phyloP scores from a whole-genome alignment of 108 stramenopile genomes.

The Licmophora abbreviata region DNA sequence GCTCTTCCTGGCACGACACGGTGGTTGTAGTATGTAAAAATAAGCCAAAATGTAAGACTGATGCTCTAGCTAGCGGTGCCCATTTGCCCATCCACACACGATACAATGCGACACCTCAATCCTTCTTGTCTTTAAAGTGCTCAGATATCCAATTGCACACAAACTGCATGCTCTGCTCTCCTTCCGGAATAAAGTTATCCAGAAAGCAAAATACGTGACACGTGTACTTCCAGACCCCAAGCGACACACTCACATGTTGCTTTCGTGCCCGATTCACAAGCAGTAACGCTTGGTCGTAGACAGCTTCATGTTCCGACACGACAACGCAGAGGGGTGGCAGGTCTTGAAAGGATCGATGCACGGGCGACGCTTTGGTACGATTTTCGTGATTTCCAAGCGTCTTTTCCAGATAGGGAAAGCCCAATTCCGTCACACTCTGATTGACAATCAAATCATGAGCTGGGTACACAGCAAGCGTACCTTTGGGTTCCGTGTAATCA shows the following conservation, averaged over 20 bases:
- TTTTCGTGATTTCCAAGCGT: slow-evolving; percentile 6
- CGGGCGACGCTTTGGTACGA: slow-evolving; percentile 48
- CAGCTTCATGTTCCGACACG: slow-evolving; percentile 68
- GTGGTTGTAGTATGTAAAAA: no score
- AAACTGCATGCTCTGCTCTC: slow-evolving; percentile 50
- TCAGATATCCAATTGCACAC: slow-evolving; percentile 48
- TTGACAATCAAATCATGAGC: slow-evolving; percentile 75
- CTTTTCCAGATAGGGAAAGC: slow-evolving; percentile 27
- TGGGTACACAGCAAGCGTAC: slow-evolving; percentile 50
- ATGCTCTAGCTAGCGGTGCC: no score
- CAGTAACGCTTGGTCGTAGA: slow-evolving; percentile 60
- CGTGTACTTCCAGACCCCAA: slow-evolving; percentile 73
- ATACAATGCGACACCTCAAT: no score
- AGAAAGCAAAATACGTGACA: slow-evolving; percentile 75
- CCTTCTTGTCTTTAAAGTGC: background rate
- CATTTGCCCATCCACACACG: no score
- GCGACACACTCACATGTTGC: slow-evolving; percentile 44
- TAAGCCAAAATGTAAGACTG: no score
- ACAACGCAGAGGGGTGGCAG: slow-evolving; percentile 71
- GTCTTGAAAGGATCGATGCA: slow-evolving; percentile 43
- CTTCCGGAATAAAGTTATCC: slow-evolving; percentile 57
- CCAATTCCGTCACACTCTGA: slow-evolving; percentile 28
- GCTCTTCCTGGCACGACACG: no score
- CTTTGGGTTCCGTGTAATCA: slow-evolving; percentile 59
- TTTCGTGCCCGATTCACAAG: slow-evolving; percentile 43